These are phyloP conservation scores for Arthrobotrys pseudoclavata DNA, from an alignment of 2,329 filamentous ascomycete genomes.

Conservation along the genomic window DNA sequence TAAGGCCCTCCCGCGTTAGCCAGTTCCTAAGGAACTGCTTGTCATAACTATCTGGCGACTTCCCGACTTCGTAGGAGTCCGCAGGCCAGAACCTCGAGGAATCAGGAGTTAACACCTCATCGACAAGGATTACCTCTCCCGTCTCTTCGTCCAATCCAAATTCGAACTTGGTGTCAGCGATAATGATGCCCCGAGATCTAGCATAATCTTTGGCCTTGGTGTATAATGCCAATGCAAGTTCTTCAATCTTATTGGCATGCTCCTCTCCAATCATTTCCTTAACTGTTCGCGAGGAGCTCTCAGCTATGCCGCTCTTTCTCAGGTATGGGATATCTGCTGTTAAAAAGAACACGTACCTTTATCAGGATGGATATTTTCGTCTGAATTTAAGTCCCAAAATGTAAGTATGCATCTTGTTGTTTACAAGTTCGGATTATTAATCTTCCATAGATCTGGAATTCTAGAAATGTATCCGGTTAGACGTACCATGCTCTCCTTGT, in stretches of 20 bases:
- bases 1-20: slow-evolving; percentile 79
- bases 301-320: slow-evolving; percentile 31
- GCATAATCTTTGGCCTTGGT: slow-evolving; percentile 75
- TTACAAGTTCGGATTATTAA: slow-evolving; percentile 30
- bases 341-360: slow-evolving; percentile 68
- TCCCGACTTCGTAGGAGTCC: slow-evolving; percentile 78
- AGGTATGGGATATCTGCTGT: not conserved
- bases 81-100: slow-evolving; percentile 88
- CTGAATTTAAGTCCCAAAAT: slow-evolving; percentile 64
- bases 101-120: slow-evolving; percentile 88
- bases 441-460: slow-evolving; percentile 23
- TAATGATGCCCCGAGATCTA: slow-evolving; percentile 77
- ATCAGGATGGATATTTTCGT: slow-evolving; percentile 86
- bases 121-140: slow-evolving; percentile 79
- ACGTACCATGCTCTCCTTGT: slow-evolving; percentile 74
- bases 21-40: slow-evolving; percentile 89
- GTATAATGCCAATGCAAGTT: slow-evolving; percentile 76
- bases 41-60: slow-evolving; percentile 85
- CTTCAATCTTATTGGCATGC: slow-evolving; percentile 76
- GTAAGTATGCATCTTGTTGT: slow-evolving; percentile 30
- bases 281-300: slow-evolving; percentile 58
- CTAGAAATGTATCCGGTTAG: slow-evolving; percentile 24
- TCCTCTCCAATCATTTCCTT: slow-evolving; percentile 74
- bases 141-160: slow-evolving; percentile 78
- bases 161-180: slow-evolving; percentile 83